Conservation (phyloP, 441 rosid genomes). For the Mallotus japonicus region DNA sequence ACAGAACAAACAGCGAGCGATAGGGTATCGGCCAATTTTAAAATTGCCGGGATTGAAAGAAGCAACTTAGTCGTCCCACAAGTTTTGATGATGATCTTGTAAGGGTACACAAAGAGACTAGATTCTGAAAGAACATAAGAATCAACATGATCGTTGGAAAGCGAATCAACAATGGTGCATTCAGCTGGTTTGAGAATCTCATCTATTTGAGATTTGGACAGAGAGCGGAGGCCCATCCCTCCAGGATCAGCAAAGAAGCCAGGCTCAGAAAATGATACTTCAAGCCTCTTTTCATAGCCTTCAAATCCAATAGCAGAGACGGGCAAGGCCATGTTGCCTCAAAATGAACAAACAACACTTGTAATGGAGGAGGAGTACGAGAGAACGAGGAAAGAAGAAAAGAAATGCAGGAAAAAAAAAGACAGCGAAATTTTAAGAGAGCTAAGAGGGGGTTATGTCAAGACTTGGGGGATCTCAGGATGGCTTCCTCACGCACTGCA, state of each 20-base stretch:
- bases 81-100: conserved; percentile 77
- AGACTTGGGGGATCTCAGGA: conserved; percentile 53
- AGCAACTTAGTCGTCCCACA: conserved; percentile 86
- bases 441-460: neutral
- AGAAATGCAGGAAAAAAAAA: conserved; percentile 6
- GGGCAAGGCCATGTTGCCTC: conserved; percentile 45
- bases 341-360: conserved; percentile 17
- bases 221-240: conserved; percentile 53
- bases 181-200: conserved; percentile 67
- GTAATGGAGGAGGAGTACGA: conserved; percentile 2
- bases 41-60: conserved; percentile 58
- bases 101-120: conserved; percentile 71
- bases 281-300: conserved; percentile 84
- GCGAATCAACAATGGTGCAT: conserved; percentile 73
- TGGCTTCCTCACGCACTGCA: conserved; percentile 78
- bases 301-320: conserved; percentile 65
- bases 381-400: conserved; percentile 31
- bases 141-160: conserved; percentile 54
- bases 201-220: conserved; percentile 58
- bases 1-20: conserved; percentile 49
- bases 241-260: conserved; percentile 54
- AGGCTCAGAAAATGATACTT: conserved; percentile 44
- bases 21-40: conserved; percentile 47
- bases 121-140: conserved; percentile 83
- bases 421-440: neutral